Conservation (phyloP, 441 rosid genomes). For the Euphorbia corollata region DNA sequence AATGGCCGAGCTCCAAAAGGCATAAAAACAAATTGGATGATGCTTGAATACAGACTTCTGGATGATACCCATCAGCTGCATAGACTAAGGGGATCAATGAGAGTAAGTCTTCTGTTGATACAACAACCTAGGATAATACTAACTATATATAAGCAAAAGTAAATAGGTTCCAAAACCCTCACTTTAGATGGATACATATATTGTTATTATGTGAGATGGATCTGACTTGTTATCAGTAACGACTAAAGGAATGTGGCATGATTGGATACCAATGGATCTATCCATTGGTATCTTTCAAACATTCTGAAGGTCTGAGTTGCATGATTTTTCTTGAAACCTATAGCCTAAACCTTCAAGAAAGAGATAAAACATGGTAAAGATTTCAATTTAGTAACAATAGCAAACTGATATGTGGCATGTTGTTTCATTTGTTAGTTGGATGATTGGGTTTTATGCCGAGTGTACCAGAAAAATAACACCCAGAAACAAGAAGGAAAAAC, state of each 20-base stretch:
- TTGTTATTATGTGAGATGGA: background rate
- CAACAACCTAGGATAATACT: background rate
- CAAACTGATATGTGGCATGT: background rate
- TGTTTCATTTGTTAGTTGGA: conserved; percentile 30
- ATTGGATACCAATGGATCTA: too few relatives aligned
- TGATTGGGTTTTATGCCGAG: conserved; percentile 39
- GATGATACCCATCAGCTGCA: conserved; percentile 26
- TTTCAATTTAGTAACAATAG: background rate
- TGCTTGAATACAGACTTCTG: conserved; percentile 39
- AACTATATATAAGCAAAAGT: too few relatives aligned
- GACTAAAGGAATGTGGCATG: too few relatives aligned
- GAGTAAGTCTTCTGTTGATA: conserved; percentile 22
- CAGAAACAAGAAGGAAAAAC: conserved; percentile 10
- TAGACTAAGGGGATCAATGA: conserved; percentile 34
- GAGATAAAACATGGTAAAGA: background rate
- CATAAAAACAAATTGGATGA: conserved; percentile 36
- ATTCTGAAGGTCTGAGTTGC: background rate
- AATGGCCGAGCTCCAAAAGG: conserved; percentile 37
- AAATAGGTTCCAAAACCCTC: background rate
- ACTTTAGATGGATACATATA: background rate
- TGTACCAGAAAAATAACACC: conserved; percentile 19
- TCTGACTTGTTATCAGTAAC: background rate
- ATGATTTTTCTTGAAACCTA: background rate
- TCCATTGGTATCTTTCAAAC: background rate
- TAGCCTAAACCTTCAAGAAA: background rate